A percentile compares a stretch with the other conserved stretches of the same genome.
phyloP scores from a whole-genome alignment of 2,329 filamentous ascomycete species.

The Paraphaeosphaeria sporulosa region DNA sequence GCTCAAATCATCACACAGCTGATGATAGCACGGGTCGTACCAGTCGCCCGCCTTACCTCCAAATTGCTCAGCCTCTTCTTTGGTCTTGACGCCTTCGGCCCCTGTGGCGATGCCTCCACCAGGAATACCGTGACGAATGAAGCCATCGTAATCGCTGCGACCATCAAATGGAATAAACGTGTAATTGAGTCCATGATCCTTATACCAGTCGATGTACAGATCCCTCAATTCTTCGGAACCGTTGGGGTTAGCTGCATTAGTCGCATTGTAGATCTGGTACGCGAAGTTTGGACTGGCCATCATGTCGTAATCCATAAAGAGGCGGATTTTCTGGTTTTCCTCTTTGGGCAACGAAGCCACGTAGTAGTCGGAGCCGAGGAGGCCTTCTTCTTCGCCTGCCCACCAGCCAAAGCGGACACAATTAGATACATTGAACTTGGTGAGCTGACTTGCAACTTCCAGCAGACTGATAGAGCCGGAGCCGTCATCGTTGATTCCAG shows the following conservation, averaged over 20 bases:
- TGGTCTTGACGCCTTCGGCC: conserved; percentile 52
- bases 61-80: conserved; percentile 45
- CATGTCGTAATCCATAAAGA: conserved; percentile 57
- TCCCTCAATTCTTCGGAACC: conserved; percentile 48
- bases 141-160: conserved; percentile 52
- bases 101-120: conserved; percentile 52
- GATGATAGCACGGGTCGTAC: conserved; percentile 52
- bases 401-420: conserved; percentile 51
- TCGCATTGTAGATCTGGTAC: conserved; percentile 52
- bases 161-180: conserved; percentile 51
- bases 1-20: conserved; percentile 48
- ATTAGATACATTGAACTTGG: conserved; percentile 50
- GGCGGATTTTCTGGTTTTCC: conserved; percentile 50
- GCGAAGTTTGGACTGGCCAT: conserved; percentile 51
- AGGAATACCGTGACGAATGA: conserved; percentile 51
- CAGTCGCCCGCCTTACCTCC: conserved; percentile 50
- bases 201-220: conserved; percentile 50
- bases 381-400: conserved; percentile 51
- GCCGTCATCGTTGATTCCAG: conserved; percentile 54
- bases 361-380: conserved; percentile 52
- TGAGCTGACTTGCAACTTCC: conserved; percentile 50
- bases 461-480: conserved; percentile 50
- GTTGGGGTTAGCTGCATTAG: conserved; percentile 45
- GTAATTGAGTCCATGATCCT: conserved; percentile 46
- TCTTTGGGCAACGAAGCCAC: conserved; percentile 41